Evolutionary conservation across 768 basidiomycete genomes (phyloP).

Genomic region (Tylopilus cervinicoccineus): DNA sequence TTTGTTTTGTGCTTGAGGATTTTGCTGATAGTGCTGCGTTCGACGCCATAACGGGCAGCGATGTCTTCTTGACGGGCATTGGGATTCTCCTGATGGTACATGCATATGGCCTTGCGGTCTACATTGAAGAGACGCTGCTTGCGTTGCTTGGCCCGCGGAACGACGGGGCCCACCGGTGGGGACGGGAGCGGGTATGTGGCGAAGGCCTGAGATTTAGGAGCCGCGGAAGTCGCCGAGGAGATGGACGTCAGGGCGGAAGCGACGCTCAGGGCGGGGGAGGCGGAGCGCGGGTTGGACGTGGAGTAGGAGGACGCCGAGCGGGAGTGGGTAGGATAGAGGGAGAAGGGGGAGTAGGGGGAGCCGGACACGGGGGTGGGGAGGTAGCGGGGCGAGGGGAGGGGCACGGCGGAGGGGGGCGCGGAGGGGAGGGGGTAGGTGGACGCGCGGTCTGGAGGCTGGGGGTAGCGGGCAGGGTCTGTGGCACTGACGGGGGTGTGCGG

Average conservation of each 20-base stretch:
- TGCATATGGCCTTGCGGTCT: constrained; percentile 74
- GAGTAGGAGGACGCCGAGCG: constrained; percentile 42
- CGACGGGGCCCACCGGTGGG: constrained; percentile 27
- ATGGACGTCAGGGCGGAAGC: constrained; percentile 51
- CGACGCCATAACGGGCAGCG: constrained; percentile 68
- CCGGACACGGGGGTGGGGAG: constrained; percentile 45
- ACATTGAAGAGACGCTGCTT: constrained; percentile 73
- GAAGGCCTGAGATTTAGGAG: constrained; percentile 30
- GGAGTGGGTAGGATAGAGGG: constrained; percentile 42
- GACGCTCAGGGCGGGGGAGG: constrained; percentile 61
- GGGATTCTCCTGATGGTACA: constrained; percentile 59
- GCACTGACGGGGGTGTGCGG: constrained; percentile 37
- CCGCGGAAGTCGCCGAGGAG: constrained; percentile 36
- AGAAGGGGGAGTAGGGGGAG: constrained; percentile 44
- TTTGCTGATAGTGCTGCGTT: constrained; percentile 92
- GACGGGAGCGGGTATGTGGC: constrained; percentile 28
- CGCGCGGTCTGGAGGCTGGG: constrained; percentile 29
- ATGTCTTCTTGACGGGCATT: constrained; percentile 82
- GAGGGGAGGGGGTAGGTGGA: constrained; percentile 26
- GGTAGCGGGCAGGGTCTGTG: constrained; percentile 31
- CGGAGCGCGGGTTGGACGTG: constrained; percentile 47
- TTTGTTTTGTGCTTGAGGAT: constrained; percentile 81
- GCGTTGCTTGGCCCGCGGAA: constrained; percentile 46
- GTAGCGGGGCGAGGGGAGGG: constrained; percentile 39
- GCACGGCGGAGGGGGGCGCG: constrained; percentile 12